Percentiles rank a stretch among this genome's conserved stretches.
Evolutionary conservation across 768 basidiomycete genomes (phyloP).

Genomic region (Coprinopsis strossmayeri): DNA sequence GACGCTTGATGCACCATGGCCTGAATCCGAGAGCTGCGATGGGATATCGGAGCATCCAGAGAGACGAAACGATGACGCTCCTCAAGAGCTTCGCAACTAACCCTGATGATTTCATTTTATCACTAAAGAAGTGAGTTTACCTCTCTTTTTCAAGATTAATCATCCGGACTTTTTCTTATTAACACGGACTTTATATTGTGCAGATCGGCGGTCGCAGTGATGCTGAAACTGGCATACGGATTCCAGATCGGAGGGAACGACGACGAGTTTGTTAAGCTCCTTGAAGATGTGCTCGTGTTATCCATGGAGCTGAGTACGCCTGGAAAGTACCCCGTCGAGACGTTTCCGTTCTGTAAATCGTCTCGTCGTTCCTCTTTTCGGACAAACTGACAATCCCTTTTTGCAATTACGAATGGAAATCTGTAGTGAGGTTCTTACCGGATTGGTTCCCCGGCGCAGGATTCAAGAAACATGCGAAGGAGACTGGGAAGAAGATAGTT

Average conservation of each 20-base stretch:
- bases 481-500: slow-evolving; percentile 14
- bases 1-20: slow-evolving; percentile 30
- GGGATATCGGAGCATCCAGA: slow-evolving; percentile 24
- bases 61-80: slow-evolving; percentile 22
- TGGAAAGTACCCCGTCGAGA: slow-evolving; percentile 33
- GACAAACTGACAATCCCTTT: too few species aligned
- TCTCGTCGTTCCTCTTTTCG: background rate
- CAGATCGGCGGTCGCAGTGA: slow-evolving; percentile 28
- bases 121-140: slow-evolving; percentile 24
- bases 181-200: background rate
- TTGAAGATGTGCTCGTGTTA: slow-evolving; percentile 25
- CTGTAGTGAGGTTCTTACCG: slow-evolving; percentile 35
- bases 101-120: slow-evolving; percentile 22
- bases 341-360: slow-evolving; percentile 28
- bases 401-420: too few species aligned
- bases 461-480: slow-evolving; percentile 27
- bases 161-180: background rate
- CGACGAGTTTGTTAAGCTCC: slow-evolving; percentile 25
- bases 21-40: slow-evolving; percentile 28
- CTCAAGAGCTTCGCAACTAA: slow-evolving; percentile 21
- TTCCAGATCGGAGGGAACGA: slow-evolving; percentile 27
- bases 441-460: slow-evolving; percentile 36
- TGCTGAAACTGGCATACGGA: slow-evolving; percentile 34
- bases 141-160: slow-evolving; percentile 4
- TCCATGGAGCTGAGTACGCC: slow-evolving; percentile 20